Evolutionary conservation across 495 filamentous ascomycete genomes (phyloP).

Genomic region (Hypoxylon crocopeplum): DNA sequence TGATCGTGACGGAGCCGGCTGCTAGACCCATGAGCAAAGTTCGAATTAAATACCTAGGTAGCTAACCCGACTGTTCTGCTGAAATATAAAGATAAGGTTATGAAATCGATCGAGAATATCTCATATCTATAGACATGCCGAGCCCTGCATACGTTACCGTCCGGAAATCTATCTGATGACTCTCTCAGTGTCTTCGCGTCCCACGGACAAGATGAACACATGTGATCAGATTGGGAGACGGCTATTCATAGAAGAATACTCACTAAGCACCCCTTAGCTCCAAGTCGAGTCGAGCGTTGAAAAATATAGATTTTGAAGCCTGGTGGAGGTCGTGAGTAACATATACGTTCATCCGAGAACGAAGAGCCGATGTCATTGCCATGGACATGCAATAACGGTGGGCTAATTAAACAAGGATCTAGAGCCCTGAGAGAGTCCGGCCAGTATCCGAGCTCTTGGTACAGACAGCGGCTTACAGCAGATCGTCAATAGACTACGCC

Average conservation of each 20-base stretch:
- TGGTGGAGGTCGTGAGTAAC: too few species aligned
- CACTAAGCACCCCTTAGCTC: too few species aligned
- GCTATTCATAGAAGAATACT: too few species aligned
- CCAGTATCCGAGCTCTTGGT: slow-evolving; percentile 6
- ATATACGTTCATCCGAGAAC: too few species aligned
- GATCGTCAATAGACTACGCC: slow-evolving; percentile 15
- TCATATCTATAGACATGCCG: slow-evolving; percentile 7
- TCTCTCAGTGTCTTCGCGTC: too few species aligned
- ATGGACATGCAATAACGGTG: neutral
- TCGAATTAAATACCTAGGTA: neutral
- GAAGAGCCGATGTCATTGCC: neutral
- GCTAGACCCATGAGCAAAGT: slow-evolving; percentile 12
- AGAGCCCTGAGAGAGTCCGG: neutral
- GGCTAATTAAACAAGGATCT: neutral
- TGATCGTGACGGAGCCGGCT: neutral
- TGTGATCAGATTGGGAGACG: too few species aligned
- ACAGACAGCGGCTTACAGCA: slow-evolving; percentile 16
- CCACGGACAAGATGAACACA: too few species aligned
- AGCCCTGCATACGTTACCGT: slow-evolving; percentile 16
- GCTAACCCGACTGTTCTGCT: neutral
- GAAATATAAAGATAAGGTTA: slow-evolving; percentile 6
- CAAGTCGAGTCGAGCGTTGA: too few species aligned
- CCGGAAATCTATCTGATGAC: too few species aligned
- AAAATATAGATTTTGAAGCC: too few species aligned
- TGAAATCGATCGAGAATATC: neutral